Conservation (phyloP, 257 asterid species). For the Echites panduratus region DNA sequence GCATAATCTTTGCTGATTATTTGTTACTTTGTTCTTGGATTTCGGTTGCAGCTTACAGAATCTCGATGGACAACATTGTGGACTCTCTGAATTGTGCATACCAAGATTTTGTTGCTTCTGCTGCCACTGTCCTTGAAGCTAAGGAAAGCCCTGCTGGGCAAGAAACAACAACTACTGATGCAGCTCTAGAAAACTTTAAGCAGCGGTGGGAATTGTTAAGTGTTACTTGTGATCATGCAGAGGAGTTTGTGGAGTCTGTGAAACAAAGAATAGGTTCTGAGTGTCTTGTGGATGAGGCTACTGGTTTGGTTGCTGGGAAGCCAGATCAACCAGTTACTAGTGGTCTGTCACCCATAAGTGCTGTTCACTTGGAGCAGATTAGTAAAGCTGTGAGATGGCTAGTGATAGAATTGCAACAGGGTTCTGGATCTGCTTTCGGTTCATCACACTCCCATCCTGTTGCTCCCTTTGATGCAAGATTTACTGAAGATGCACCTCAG, state of each 20-base stretch:
- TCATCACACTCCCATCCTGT: constrained; percentile 45
- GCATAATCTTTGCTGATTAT: background rate
- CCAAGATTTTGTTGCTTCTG: constrained; percentile 73
- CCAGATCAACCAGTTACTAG: constrained; percentile 48
- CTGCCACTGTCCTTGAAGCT: constrained; percentile 61
- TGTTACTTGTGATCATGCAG: constrained; percentile 93
- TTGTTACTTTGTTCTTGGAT: background rate
- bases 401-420: constrained; percentile 86
- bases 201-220: constrained; percentile 80
- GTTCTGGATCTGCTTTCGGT: constrained; percentile 59
- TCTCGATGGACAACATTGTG: constrained; percentile 66
- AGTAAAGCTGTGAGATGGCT: constrained; percentile 96
- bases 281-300: constrained; percentile 96
- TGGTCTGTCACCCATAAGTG: constrained; percentile 91
- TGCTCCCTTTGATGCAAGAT: constrained; percentile 93
- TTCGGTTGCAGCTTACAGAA: constrained; percentile 13
- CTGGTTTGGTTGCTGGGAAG: constrained; percentile 60
- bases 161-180: constrained; percentile 66
- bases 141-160: constrained; percentile 54
- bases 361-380: constrained; percentile 96
- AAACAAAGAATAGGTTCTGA: constrained; percentile 95
- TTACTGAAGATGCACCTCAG: constrained; percentile 76
- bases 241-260: constrained; percentile 89
- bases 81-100: constrained; percentile 64
- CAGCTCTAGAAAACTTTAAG: constrained; percentile 82